phyloP scores from a whole-genome alignment of 2,329 filamentous ascomycete genomes.

The Pyrenochaeta sp. region DNA sequence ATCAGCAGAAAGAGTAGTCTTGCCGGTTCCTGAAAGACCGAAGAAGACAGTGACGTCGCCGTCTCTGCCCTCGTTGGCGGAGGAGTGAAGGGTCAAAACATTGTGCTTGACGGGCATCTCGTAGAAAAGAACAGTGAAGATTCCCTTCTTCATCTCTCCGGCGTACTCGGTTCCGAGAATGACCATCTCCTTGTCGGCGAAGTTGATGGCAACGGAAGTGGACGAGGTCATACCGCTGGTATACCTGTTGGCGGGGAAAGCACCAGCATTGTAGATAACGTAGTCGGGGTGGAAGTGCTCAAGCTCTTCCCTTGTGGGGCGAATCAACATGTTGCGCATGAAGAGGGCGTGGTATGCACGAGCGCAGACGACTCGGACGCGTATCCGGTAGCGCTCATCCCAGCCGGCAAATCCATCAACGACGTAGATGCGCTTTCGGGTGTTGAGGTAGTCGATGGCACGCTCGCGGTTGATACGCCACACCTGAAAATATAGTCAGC shows the following conservation, averaged over 20 bases:
- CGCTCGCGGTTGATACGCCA: constrained; percentile 99
- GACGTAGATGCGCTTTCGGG: constrained; percentile 97
- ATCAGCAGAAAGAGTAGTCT: constrained; percentile 97
- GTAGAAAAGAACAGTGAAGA: constrained; percentile 99
- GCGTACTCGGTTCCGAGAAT: constrained; percentile 99
- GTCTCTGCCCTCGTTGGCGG: constrained; percentile 92
- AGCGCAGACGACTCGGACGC: constrained; percentile 96
- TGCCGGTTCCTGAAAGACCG: constrained; percentile 96
- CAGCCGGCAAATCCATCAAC: constrained; percentile 97
- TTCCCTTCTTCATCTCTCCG: constrained; percentile 96
- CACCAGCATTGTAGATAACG: constrained; percentile 99
- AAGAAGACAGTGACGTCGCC: constrained; percentile 99
- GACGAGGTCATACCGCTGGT: constrained; percentile 98
- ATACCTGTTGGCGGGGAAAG: constrained; percentile 97
- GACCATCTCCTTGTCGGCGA: constrained; percentile 99
- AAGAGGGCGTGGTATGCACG: constrained; percentile 99
- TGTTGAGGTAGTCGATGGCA: constrained; percentile 99
- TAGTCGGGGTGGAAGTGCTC: constrained; percentile 99
- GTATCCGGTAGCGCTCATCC: constrained; percentile 98
- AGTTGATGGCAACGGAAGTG: constrained; percentile 98
- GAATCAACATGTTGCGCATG: constrained; percentile 99
- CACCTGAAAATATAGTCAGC: constrained; percentile 66
- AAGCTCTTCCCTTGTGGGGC: constrained; percentile 87
- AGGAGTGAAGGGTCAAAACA: constrained; percentile 96
- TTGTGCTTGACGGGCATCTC: constrained; percentile 99